Conservation (phyloP, 306 rosid species). For the Medicago lupulina region DNA sequence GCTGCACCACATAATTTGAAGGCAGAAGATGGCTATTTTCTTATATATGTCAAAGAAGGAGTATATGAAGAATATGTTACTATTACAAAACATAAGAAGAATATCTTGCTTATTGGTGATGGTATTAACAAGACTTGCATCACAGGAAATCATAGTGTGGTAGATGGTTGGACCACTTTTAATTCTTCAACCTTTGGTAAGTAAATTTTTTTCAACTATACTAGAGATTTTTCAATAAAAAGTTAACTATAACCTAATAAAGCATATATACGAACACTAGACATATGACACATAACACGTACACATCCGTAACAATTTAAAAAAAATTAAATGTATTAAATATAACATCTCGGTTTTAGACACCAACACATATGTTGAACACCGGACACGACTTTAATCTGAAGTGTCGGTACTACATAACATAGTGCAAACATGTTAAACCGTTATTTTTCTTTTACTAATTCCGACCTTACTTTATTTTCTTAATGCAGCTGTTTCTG, state of each 20-base stretch:
- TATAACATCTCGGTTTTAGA: background rate
- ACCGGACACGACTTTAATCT: background rate
- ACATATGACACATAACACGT: too few relatives aligned
- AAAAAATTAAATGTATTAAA: too few relatives aligned
- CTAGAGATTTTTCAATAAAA: too few relatives aligned
- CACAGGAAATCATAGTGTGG: conserved; percentile 70
- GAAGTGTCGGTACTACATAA: background rate
- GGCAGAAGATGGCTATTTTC: conserved; percentile 71
- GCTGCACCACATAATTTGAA: conserved; percentile 56
- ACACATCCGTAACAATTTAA: too few relatives aligned
- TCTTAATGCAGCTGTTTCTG: conserved; percentile 64
- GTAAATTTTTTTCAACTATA: background rate
- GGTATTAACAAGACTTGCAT: conserved; percentile 76
- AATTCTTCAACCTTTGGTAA: conserved; percentile 83
- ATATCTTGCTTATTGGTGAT: conserved; percentile 74
- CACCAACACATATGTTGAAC: background rate
- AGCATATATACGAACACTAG: too few relatives aligned
- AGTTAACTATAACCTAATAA: too few relatives aligned
- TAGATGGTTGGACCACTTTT: conserved; percentile 77
- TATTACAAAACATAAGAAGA: conserved; percentile 55
- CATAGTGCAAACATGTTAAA: background rate
- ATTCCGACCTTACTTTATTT: background rate
- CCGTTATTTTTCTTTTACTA: background rate
- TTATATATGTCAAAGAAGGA: conserved; percentile 63
- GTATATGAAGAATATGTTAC: conserved; percentile 63